Evolutionary conservation across 768 basidiomycete species (phyloP).

Genomic region (Termitomyces heimii): DNA sequence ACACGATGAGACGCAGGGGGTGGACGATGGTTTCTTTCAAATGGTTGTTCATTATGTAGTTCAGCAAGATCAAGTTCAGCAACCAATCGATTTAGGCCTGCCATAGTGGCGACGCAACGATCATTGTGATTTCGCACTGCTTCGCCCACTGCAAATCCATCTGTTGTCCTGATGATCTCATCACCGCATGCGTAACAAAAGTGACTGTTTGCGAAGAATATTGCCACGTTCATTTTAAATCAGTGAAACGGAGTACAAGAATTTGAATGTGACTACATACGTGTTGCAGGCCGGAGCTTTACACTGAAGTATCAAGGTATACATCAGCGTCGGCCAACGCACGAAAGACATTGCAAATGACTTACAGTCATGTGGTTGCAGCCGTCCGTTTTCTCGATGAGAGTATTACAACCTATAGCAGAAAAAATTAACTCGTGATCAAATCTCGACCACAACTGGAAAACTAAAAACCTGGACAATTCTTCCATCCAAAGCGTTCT

Average conservation of each 20-base stretch:
- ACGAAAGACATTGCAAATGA: not conserved
- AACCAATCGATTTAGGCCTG: not conserved
- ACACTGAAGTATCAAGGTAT: constrained; percentile 24
- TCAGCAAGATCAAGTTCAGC: not conserved
- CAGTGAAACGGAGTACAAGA: not conserved
- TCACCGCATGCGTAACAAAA: constrained; percentile 50
- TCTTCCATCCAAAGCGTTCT: constrained; percentile 53
- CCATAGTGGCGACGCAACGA: not conserved
- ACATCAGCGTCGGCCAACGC: not conserved
- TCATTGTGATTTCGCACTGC: not conserved
- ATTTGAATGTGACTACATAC: constrained; percentile 13
- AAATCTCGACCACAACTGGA: not conserved
- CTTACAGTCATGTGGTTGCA: constrained; percentile 59
- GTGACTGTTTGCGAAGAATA: constrained; percentile 22
- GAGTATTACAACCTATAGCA: constrained; percentile 35
- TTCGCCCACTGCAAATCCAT: not conserved
- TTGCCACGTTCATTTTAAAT: not conserved
- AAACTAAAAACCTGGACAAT: constrained; percentile 43
- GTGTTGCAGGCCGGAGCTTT: constrained; percentile 55
- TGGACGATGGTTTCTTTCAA: not conserved
- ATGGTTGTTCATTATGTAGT: not conserved
- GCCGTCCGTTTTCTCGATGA: constrained; percentile 44
- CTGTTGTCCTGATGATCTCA: constrained; percentile 29
- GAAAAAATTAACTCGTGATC: constrained; percentile 3
- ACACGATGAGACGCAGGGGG: not conserved